These are phyloP conservation scores for Termitomyces sp. DNA, from an alignment of 768 basidiomycete genomes.

Conservation along the genomic window DNA sequence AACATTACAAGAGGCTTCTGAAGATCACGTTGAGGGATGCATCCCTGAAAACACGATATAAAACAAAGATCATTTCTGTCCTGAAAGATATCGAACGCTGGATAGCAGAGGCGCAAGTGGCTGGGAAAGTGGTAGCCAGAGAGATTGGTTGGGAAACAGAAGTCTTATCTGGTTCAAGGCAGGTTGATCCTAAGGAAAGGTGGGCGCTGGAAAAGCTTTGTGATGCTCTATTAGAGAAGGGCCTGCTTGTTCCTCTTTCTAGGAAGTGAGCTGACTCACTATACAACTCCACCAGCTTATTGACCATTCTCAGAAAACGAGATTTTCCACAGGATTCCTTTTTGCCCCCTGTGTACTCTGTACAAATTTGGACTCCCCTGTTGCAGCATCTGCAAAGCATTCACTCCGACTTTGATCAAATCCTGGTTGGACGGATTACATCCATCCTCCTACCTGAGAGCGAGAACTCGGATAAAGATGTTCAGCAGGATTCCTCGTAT, in stretches of 20 bases:
- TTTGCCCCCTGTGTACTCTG: slow-evolving; percentile 41
- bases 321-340: slow-evolving; percentile 33
- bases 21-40: slow-evolving; percentile 62
- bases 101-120: slow-evolving; percentile 68
- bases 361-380: slow-evolving; percentile 64
- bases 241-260: slow-evolving; percentile 75
- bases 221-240: slow-evolving; percentile 60
- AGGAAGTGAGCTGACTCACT: slow-evolving; percentile 54
- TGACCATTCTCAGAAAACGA: slow-evolving; percentile 48
- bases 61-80: slow-evolving; percentile 40
- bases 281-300: slow-evolving; percentile 17
- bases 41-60: slow-evolving; percentile 46
- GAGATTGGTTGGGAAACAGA: slow-evolving; percentile 43
- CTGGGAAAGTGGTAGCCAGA: slow-evolving; percentile 44
- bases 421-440: slow-evolving; percentile 43
- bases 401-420: slow-evolving; percentile 49
- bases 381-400: slow-evolving; percentile 47
- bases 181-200: slow-evolving; percentile 48
- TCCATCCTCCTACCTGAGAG: slow-evolving; percentile 21
- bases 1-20: slow-evolving; percentile 63
- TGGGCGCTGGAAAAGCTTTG: slow-evolving; percentile 69
- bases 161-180: slow-evolving; percentile 19
- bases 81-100: slow-evolving; percentile 70
- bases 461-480: slow-evolving; percentile 10
- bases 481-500: slow-evolving; percentile 36